Conservation (phyloP, 164 flowering plant species). For the Kingdonia uniflora region DNA sequence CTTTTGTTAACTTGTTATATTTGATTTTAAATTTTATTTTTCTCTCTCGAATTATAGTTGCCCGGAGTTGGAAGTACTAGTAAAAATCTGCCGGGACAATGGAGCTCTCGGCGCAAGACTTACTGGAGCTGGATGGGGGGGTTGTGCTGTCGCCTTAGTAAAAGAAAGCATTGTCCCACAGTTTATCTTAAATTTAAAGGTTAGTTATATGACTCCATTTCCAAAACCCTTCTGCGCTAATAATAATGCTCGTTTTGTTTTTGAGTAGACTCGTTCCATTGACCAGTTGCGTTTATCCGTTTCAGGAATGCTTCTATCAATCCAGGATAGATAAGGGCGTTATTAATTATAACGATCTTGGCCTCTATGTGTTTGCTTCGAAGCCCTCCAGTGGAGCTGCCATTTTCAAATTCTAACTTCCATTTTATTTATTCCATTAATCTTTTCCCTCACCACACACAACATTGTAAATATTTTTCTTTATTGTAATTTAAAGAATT, state of each 20-base stretch:
- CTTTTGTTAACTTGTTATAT: not conserved
- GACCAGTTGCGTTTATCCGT: not conserved
- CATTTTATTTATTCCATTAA: too few relatives aligned
- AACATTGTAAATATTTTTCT: too few relatives aligned
- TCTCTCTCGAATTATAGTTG: slow-evolving; percentile 32
- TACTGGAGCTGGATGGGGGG: slow-evolving; percentile 99
- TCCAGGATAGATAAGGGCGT: slow-evolving; percentile 67
- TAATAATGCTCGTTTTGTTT: not conserved
- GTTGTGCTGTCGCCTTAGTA: slow-evolving; percentile 88
- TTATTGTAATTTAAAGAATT: too few relatives aligned
- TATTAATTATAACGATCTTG: slow-evolving; percentile 56
- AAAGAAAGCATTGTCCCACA: slow-evolving; percentile 49
- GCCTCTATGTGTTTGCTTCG: slow-evolving; percentile 78
- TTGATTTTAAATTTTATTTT: not conserved
- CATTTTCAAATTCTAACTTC: slow-evolving; percentile 45
- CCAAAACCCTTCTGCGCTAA: not conserved
- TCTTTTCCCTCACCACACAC: not conserved
- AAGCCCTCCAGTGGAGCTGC: slow-evolving; percentile 97
- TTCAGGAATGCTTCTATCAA: slow-evolving; percentile 60
- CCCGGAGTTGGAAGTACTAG: slow-evolving; percentile 93
- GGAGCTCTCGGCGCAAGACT: slow-evolving; percentile 97
- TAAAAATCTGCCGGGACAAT: slow-evolving; percentile 50
- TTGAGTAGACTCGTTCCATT: not conserved
- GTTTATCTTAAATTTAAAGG: slow-evolving; percentile 80
- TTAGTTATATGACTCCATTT: slow-evolving; percentile 5